A percentile compares a stretch with the other conserved stretches of the same genome.
These are phyloP conservation scores for Plasmodium gaboni DNA, from an alignment of 169 alveolate genomes.

Conservation along the genomic window DNA sequence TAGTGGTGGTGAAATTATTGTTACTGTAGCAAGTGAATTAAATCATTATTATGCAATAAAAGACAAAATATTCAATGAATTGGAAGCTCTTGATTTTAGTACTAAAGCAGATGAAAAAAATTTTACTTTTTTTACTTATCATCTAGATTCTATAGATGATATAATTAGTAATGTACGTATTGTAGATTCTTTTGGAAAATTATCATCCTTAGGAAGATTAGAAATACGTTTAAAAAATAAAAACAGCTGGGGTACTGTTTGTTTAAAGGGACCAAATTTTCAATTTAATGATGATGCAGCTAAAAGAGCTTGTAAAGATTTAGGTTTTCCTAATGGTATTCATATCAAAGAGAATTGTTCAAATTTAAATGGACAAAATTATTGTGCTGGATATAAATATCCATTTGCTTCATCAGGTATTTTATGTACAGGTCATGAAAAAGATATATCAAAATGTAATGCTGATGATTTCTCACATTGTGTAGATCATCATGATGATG, in stretches of 20 bases:
- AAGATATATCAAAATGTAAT: slow-evolving; percentile 82
- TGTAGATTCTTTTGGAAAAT: slow-evolving; percentile 90
- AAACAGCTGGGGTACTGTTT: slow-evolving; percentile 85
- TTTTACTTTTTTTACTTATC: slow-evolving; percentile 79
- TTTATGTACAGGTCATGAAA: slow-evolving; percentile 87
- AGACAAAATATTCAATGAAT: slow-evolving; percentile 41
- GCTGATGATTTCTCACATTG: slow-evolving; percentile 90
- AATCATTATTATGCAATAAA: slow-evolving; percentile 80
- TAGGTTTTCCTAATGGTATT: slow-evolving; percentile 90
- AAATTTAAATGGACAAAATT: slow-evolving; percentile 86
- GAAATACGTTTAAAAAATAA: slow-evolving; percentile 79
- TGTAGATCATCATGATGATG: slow-evolving; percentile 87
- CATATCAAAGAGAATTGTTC: slow-evolving; percentile 83
- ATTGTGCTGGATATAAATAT: slow-evolving; percentile 88
- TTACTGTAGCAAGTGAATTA: slow-evolving; percentile 85
- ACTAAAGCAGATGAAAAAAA: slow-evolving; percentile 78
- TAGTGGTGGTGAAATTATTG: slow-evolving; percentile 90
- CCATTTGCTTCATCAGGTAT: slow-evolving; percentile 87
- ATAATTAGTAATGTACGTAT: slow-evolving; percentile 89
- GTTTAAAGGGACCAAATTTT: slow-evolving; percentile 84
- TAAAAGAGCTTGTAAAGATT: slow-evolving; percentile 87
- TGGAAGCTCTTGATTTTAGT: slow-evolving; percentile 79
- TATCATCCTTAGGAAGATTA: slow-evolving; percentile 88
- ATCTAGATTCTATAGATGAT: slow-evolving; percentile 89
- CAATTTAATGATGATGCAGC: slow-evolving; percentile 88